These are phyloP conservation scores for Leccinellum rugosiceps DNA, from an alignment of 768 basidiomycete species.

Conservation along the genomic window DNA sequence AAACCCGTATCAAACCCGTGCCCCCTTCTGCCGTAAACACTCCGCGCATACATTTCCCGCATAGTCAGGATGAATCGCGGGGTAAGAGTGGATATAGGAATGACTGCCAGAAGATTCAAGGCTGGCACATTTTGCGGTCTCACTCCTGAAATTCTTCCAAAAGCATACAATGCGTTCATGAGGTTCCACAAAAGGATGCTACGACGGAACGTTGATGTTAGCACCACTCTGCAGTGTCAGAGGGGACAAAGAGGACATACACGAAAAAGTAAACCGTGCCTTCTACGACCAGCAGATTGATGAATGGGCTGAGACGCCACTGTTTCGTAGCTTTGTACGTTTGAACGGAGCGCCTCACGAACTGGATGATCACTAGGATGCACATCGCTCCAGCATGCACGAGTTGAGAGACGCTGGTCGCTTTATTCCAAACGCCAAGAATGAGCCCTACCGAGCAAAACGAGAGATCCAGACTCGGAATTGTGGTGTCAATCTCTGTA, in stretches of 20 bases:
- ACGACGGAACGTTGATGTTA: not conserved
- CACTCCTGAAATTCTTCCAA: not conserved
- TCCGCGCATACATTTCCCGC: not conserved
- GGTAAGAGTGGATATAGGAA: not conserved
- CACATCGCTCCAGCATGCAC: not conserved
- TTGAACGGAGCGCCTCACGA: not conserved
- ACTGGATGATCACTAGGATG: not conserved
- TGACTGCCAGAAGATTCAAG: not conserved
- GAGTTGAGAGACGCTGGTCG: not conserved
- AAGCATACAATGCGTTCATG: not conserved
- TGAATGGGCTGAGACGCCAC: not conserved
- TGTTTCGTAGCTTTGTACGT: not conserved
- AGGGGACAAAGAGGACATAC: not conserved
- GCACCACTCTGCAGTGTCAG: not conserved
- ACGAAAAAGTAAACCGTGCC: not conserved
- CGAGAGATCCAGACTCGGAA: not conserved
- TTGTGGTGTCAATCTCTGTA: not conserved
- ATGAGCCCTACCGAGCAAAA: not conserved
- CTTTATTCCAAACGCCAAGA: not conserved
- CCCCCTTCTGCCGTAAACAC: not conserved
- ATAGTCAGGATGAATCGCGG: not conserved
- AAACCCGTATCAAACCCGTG: not conserved
- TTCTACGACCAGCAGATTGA: not conserved
- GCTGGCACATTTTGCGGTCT: not conserved
- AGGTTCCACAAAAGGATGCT: not conserved